These are phyloP conservation scores for Tolypocladium nubicola DNA, from an alignment of 2,329 filamentous ascomycete genomes.

Conservation along the genomic window DNA sequence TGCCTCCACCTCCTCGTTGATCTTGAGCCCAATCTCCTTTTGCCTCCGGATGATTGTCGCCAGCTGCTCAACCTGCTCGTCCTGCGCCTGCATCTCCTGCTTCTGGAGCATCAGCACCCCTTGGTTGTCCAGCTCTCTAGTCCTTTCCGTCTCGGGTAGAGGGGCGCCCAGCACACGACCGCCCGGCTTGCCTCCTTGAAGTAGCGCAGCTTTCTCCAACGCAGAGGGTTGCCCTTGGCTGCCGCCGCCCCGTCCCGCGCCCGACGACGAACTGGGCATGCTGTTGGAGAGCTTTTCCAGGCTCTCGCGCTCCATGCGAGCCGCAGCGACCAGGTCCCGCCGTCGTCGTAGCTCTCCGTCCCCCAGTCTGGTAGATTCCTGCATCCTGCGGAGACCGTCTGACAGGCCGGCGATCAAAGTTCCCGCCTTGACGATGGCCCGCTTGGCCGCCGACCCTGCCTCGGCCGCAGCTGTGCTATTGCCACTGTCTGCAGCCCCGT, in stretches of 20 bases:
- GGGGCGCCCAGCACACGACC: slow-evolving; percentile 65
- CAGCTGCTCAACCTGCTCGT: slow-evolving; percentile 59
- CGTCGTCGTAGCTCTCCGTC: slow-evolving; percentile 66
- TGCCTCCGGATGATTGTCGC: slow-evolving; percentile 60
- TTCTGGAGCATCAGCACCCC: slow-evolving; percentile 66
- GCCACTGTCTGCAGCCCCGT: slow-evolving; percentile 34
- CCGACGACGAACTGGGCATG: slow-evolving; percentile 21
- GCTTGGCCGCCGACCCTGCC: slow-evolving; percentile 65
- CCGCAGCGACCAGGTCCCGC: slow-evolving; percentile 58
- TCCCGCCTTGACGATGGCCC: slow-evolving; percentile 57
- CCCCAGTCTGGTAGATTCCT: slow-evolving; percentile 46
- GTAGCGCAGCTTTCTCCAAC: slow-evolving; percentile 38
- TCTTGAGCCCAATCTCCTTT: slow-evolving; percentile 67
- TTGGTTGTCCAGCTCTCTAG: slow-evolving; percentile 64
- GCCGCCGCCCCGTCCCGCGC: slow-evolving; percentile 31
- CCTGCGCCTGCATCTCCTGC: slow-evolving; percentile 65
- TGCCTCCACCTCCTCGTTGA: slow-evolving; percentile 60
- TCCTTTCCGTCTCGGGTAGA: slow-evolving; percentile 63
- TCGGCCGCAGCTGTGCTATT: slow-evolving; percentile 40
- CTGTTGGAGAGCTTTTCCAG: slow-evolving; percentile 62
- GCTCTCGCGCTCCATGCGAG: slow-evolving; percentile 64
- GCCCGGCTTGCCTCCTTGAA: slow-evolving; percentile 28
- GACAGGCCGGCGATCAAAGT: slow-evolving; percentile 53
- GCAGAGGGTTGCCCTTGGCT: slow-evolving; percentile 33
- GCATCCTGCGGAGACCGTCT: slow-evolving; percentile 50